Base-by-base conservation (phyloP, 176 grass and related monocot genomes). In the Oryza nivara region DNA sequence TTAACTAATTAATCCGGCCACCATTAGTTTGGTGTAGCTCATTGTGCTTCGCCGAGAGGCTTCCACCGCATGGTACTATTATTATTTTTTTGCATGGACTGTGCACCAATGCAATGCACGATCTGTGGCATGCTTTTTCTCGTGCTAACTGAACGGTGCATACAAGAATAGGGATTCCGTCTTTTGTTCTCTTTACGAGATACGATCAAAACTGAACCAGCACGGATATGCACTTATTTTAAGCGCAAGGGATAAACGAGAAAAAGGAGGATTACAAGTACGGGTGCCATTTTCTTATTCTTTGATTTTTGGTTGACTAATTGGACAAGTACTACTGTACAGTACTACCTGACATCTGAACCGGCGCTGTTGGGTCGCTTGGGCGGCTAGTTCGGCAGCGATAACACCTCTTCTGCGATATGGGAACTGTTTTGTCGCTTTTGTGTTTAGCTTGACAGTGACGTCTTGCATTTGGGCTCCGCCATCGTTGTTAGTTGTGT, bases 1-100 rank as follows among this genome's bases (percentile, higher is more conserved):
- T 48, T 88, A 60, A 51, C 76, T 77, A 71, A 26, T 82, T 70
- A 71, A 26, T 82, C 51, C 75, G 8, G 49, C 49, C 11, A 9
- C 75, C 68, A 85, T 48, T 40, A 25, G 28, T 0, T 47, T 70
- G 15, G 2, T 20, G 8, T 58, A 58, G 40, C 5, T 43, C 49
- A 16, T 7, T 35, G 46, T 20, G 43, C 0, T 23, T 58, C 17
- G 60, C 52, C 48, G 26, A 65, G 15, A 19, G 28, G 25, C 28
- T 22, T 78, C 30, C 82, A 70, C 74, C 54, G 38, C 46, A 13
- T 67, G 3, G 75, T 49, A 49, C 3, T 49, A 49, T 0, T 49
- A 14, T 19, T 44, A 6, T n/a, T 23, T n/a, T 23, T 63, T 45
- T 58, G 10, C 48, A 77, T 40, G 74, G 60, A 36, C 36, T 35